Evolutionary conservation across 495 filamentous ascomycete genomes (phyloP).

Genomic region (Zalerion maritima): DNA sequence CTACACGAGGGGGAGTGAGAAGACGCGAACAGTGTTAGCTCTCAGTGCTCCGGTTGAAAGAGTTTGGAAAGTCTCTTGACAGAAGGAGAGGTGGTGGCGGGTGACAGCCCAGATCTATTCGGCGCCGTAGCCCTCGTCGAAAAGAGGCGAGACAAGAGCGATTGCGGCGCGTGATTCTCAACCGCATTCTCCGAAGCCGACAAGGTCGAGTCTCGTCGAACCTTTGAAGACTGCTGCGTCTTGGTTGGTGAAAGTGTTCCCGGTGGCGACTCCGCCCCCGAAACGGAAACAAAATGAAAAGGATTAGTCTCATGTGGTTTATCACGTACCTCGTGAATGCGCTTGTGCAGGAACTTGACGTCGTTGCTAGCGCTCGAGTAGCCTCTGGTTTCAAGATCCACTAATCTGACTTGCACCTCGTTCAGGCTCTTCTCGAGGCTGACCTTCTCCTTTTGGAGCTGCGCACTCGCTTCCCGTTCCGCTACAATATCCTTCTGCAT

Average conservation of each 20-base stretch:
- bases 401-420: slow-evolving; percentile 76
- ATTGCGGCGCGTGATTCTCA: no score
- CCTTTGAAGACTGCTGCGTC: no score
- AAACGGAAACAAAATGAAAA: background rate
- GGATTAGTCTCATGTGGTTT: slow-evolving; percentile 1
- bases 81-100: no score
- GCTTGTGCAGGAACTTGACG: slow-evolving; percentile 84
- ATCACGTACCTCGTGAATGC: slow-evolving; percentile 79
- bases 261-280: background rate
- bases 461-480: slow-evolving; percentile 70
- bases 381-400: slow-evolving; percentile 93
- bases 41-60: background rate
- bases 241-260: no score
- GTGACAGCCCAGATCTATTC: no score
- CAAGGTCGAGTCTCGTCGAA: no score
- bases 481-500: slow-evolving; percentile 89
- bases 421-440: slow-evolving; percentile 79
- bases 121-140: no score
- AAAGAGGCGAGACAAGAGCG: no score
- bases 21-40: slow-evolving; percentile 14
- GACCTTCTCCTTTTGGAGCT: slow-evolving; percentile 85
- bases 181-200: no score
- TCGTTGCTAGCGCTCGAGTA: slow-evolving; percentile 90
- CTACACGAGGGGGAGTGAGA: no score
- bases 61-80: no score